phyloP scores from a whole-genome alignment of 2,329 filamentous ascomycete species.

The Arthrobotrys megalospora region DNA sequence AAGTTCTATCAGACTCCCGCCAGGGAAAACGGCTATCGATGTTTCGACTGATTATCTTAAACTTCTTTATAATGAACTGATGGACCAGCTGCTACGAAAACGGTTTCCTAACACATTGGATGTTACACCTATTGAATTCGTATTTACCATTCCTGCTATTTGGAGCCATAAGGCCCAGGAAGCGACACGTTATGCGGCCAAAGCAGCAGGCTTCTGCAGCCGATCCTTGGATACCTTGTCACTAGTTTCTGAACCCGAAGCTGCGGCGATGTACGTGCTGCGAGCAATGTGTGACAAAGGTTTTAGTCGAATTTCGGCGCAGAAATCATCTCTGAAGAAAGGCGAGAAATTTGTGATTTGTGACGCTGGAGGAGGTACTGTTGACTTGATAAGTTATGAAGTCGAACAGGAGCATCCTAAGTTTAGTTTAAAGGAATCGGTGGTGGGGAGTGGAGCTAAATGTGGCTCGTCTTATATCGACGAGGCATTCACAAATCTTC shows the following conservation, averaged over 20 bases:
- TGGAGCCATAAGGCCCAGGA: slow-evolving; percentile 41
- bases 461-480: slow-evolving; percentile 60
- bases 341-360: slow-evolving; percentile 61
- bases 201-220: slow-evolving; percentile 33
- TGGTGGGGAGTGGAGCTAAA: slow-evolving; percentile 54
- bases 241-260: slow-evolving; percentile 37
- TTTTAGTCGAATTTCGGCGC: not conserved
- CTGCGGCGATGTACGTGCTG: slow-evolving; percentile 27
- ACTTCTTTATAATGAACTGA: slow-evolving; percentile 50
- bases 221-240: slow-evolving; percentile 12
- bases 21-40: slow-evolving; percentile 34
- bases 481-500: slow-evolving; percentile 45
- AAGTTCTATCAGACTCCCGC: slow-evolving; percentile 40
- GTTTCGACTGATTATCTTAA: slow-evolving; percentile 55
- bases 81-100: slow-evolving; percentile 26
- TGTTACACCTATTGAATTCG: slow-evolving; percentile 58
- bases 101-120: slow-evolving; percentile 32
- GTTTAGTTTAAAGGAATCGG: slow-evolving; percentile 45
- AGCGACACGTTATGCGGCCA: slow-evolving; percentile 24
- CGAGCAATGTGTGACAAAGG: slow-evolving; percentile 21
- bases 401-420: slow-evolving; percentile 36
- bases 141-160: slow-evolving; percentile 54
- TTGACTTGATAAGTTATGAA: slow-evolving; percentile 58
- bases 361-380: slow-evolving; percentile 60
- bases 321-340: slow-evolving; percentile 9